phyloP scores from a whole-genome alignment of 1,284 basidiomycete genomes.

The Calocybe gambosa region DNA sequence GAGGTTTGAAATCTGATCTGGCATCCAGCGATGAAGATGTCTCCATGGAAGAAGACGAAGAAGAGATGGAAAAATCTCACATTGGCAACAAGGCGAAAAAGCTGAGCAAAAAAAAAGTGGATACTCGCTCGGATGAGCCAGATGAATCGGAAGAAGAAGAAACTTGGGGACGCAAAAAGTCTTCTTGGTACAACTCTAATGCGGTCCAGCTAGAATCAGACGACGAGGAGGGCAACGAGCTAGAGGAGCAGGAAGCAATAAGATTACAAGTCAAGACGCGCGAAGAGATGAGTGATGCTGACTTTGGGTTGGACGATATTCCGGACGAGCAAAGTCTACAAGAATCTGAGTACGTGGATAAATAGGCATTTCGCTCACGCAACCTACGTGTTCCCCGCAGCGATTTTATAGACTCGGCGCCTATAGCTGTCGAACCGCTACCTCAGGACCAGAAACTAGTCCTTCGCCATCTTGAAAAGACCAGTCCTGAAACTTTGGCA shows the following conservation, averaged over 20 bases:
- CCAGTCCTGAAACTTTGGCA: constrained; percentile 74
- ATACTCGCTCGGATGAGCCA: constrained; percentile 46
- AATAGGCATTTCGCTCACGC: background rate
- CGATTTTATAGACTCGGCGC: constrained; percentile 29
- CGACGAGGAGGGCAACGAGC: constrained; percentile 78
- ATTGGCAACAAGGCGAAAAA: constrained; percentile 34
- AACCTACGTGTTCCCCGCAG: constrained; percentile 14
- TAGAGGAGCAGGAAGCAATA: constrained; percentile 85
- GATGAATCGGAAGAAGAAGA: constrained; percentile 54
- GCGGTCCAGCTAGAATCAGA: constrained; percentile 76
- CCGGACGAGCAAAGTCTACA: constrained; percentile 34
- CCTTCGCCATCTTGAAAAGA: constrained; percentile 72
- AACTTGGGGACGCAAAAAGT: constrained; percentile 74
- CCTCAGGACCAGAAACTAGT: constrained; percentile 59
- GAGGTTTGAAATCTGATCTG: constrained; percentile 43
- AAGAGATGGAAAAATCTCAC: constrained; percentile 17
- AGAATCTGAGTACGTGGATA: constrained; percentile 36
- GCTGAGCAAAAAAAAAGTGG: constrained; percentile 26
- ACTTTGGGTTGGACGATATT: constrained; percentile 80
- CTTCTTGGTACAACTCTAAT: constrained; percentile 83
- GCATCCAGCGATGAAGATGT: constrained; percentile 37
- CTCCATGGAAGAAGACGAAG: constrained; percentile 36
- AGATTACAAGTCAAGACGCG: constrained; percentile 74
- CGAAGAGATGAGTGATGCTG: constrained; percentile 68
- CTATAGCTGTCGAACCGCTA: constrained; percentile 25